A percentile compares a stretch with the other conserved stretches of the same genome.
These are phyloP conservation scores for Paramyrothecium roridum DNA, from an alignment of 2,329 filamentous ascomycete species.

Conservation along the genomic window DNA sequence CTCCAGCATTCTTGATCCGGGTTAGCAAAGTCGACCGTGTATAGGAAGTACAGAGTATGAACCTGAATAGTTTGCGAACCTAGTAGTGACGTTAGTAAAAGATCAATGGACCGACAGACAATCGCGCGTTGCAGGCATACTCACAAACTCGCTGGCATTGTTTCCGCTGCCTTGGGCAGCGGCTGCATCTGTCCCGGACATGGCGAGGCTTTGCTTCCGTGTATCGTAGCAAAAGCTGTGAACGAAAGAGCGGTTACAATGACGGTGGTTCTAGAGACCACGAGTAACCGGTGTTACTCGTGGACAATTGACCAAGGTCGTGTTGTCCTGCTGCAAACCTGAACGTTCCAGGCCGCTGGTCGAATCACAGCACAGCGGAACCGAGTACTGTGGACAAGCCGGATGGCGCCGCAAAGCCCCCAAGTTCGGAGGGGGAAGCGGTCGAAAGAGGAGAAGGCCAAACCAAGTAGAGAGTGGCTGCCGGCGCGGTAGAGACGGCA, in stretches of 20 bases:
- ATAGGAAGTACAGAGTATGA: constrained; percentile 23
- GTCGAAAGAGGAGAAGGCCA: background rate
- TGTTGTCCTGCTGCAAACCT: background rate
- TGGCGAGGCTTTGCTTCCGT: constrained; percentile 9
- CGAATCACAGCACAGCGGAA: background rate
- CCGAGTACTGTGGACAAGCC: background rate
- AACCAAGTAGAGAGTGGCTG: background rate
- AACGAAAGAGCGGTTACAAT: background rate
- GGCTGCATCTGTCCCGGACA: constrained; percentile 30
- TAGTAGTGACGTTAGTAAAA: constrained; percentile 37
- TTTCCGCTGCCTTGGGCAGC: constrained; percentile 49
- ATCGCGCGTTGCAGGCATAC: constrained; percentile 31
- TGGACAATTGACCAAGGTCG: background rate
- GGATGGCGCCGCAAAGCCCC: background rate
- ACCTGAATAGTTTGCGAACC: constrained; percentile 99
- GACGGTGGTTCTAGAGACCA: too few relatives aligned
- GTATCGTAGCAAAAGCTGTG: background rate
- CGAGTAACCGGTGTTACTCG: too few relatives aligned
- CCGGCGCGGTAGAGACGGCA: background rate
- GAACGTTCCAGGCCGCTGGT: background rate
- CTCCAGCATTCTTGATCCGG: constrained; percentile 69
- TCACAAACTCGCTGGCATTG: constrained; percentile 94
- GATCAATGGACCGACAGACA: constrained; percentile 4
- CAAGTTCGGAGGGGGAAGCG: background rate
- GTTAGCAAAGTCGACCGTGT: constrained; percentile 9